Evolutionary conservation across 306 rosid species (phyloP).

Genomic region (Elaeagnus macrophylla): DNA sequence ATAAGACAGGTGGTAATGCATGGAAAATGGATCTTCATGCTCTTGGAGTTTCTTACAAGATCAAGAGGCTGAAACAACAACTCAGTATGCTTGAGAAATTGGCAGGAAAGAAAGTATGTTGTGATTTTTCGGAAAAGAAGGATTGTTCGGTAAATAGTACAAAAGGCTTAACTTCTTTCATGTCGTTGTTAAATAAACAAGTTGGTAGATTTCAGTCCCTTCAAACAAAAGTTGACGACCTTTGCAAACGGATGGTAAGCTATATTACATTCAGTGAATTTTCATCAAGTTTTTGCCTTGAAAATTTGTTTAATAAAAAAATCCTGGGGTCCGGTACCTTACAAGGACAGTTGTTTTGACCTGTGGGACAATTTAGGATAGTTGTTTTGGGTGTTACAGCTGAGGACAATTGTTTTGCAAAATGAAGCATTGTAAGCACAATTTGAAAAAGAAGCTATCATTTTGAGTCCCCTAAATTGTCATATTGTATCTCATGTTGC

Average conservation of each 20-base stretch:
- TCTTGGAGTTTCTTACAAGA: conserved; percentile 82
- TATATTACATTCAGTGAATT: conserved; percentile 4
- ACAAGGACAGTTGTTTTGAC: no score
- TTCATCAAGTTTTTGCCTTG: background rate
- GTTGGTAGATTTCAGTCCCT: conserved; percentile 69
- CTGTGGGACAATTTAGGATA: no score
- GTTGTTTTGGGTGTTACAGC: no score
- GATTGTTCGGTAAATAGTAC: conserved; percentile 36
- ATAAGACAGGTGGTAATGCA: conserved; percentile 20
- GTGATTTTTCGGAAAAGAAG: conserved; percentile 29
- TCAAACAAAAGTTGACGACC: conserved; percentile 71
- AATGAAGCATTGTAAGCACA: no score
- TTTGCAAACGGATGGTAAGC: conserved; percentile 81
- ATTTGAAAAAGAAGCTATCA: no score
- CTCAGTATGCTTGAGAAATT: conserved; percentile 72
- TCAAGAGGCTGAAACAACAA: conserved; percentile 90
- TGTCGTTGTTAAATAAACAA: conserved; percentile 65
- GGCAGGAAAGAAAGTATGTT: conserved; percentile 55
- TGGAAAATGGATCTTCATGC: conserved; percentile 96
- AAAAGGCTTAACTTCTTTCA: conserved; percentile 41
- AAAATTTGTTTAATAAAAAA: no score
- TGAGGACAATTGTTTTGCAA: no score
- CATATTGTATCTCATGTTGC: no score
- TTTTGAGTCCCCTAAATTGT: no score
- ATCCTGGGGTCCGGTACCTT: no score